A percentile compares a stretch with the other conserved stretches of the same genome.
These are phyloP conservation scores for Paecilomyces sp. DNA, from an alignment of 2,329 filamentous ascomycete species.

Conservation along the genomic window DNA sequence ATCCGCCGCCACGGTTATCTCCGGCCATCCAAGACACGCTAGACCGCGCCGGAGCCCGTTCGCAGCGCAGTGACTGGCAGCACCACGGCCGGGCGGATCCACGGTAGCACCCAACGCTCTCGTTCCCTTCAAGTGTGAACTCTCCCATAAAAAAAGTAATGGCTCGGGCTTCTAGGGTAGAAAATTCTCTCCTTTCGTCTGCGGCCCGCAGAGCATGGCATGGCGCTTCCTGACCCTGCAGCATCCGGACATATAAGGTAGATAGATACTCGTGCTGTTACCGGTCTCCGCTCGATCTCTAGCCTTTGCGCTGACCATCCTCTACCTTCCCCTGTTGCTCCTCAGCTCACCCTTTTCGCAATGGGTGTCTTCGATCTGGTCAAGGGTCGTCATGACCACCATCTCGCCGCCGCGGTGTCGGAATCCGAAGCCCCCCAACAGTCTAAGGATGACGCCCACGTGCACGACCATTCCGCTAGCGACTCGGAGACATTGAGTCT, in stretches of 20 bases:
- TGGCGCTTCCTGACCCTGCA: not conserved
- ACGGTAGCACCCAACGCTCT: not conserved
- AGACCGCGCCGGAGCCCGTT: not conserved
- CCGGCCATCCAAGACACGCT: not conserved
- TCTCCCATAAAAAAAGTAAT: not conserved
- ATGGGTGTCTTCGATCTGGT: conserved; percentile 6
- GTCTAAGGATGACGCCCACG: not conserved
- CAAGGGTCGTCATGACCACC: conserved; percentile 1
- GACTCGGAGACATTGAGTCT: conserved; percentile 19
- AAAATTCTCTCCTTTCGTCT: not conserved
- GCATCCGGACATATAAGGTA: not conserved
- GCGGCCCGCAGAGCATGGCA: not conserved
- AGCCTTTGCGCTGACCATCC: not conserved
- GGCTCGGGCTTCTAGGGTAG: not conserved
- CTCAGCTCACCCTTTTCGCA: not conserved
- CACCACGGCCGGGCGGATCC: too few relatives aligned
- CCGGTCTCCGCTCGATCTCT: not conserved
- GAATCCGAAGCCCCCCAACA: not conserved
- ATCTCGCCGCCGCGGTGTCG: not conserved
- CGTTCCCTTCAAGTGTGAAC: not conserved
- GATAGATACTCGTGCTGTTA: not conserved
- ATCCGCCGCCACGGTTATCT: not conserved
- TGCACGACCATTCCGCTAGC: conserved; percentile 5
- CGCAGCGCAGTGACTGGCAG: not conserved
- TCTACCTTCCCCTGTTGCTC: not conserved